These are phyloP conservation scores for Uronychia binucleata DNA, from an alignment of 73 alveolate species.

Conservation along the genomic window DNA sequence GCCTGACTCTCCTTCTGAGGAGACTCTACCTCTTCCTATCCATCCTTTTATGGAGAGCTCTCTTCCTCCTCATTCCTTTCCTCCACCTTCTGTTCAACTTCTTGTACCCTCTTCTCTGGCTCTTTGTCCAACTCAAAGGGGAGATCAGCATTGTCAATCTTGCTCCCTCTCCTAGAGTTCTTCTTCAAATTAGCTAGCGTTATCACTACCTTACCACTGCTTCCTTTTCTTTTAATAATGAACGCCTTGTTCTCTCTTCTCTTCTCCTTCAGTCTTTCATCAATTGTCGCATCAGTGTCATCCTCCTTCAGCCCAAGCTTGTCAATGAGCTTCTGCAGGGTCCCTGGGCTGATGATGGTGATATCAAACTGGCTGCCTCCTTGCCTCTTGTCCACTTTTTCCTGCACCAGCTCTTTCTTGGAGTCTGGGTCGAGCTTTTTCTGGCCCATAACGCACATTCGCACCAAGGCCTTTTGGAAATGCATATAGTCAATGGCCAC, in stretches of 20 bases:
- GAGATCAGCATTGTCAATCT: background rate
- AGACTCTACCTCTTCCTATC: no score
- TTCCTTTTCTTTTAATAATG: no score
- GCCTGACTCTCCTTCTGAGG: no score
- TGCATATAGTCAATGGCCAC: conserved; percentile 39
- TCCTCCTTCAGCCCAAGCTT: conserved; percentile 46
- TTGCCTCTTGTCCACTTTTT: conserved; percentile 43
- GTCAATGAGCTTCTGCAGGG: conserved; percentile 34
- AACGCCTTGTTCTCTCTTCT: conserved; percentile 5
- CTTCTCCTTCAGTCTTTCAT: conserved; percentile 28
- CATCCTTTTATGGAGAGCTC: no score
- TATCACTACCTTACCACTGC: background rate
- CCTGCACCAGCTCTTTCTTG: conserved; percentile 23
- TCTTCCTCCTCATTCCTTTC: no score
- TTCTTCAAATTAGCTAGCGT: background rate
- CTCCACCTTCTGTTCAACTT: no score
- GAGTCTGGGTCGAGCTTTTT: conserved; percentile 2
- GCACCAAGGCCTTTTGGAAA: conserved; percentile 41
- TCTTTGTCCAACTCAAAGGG: background rate
- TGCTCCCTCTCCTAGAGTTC: background rate
- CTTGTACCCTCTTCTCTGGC: no score
- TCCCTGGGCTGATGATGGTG: conserved; percentile 25
- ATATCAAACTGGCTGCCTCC: conserved; percentile 34
- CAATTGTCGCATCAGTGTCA: conserved; percentile 36
- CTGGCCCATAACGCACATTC: conserved; percentile 41